Conservation (phyloP, 2,329 filamentous ascomycete genomes). For the Coniella lustricola region DNA sequence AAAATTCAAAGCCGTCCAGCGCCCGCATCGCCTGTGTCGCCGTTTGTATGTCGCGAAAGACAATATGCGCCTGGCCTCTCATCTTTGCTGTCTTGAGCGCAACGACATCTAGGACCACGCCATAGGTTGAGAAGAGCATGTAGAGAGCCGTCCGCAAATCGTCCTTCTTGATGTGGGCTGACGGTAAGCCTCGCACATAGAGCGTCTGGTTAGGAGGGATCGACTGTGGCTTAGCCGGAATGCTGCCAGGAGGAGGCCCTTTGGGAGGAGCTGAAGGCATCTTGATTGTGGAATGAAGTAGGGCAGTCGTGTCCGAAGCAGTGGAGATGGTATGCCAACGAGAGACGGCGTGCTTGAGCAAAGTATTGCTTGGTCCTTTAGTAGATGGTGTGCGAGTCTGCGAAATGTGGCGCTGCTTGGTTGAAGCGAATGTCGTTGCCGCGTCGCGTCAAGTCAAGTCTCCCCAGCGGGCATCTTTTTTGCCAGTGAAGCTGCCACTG, state of each 20-base stretch:
- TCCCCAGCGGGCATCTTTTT: conserved; percentile 9
- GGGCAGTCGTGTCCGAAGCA: not conserved
- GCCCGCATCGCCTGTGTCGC: conserved; percentile 90
- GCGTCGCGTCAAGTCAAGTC: conserved; percentile 10
- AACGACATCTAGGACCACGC: conserved; percentile 84
- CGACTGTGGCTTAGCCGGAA: conserved; percentile 17
- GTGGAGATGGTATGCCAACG: not conserved
- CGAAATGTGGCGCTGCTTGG: too few relatives aligned
- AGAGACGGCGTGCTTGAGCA: not conserved
- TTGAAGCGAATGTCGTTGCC: not conserved
- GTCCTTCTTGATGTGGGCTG: conserved; percentile 81
- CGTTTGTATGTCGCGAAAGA: conserved; percentile 83
- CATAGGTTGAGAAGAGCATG: conserved; percentile 89
- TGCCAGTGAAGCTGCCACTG: conserved; percentile 12
- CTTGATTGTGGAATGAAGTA: not conserved
- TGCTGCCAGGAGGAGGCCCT: conserved; percentile 11
- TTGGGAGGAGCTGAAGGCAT: conserved; percentile 12
- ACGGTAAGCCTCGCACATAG: conserved; percentile 79
- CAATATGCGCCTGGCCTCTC: conserved; percentile 91
- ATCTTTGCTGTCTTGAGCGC: conserved; percentile 85
- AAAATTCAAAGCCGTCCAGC: conserved; percentile 77
- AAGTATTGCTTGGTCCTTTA: not conserved
- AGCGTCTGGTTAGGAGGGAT: conserved; percentile 46
- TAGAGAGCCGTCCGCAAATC: conserved; percentile 85
- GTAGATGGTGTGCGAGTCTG: too few relatives aligned